These are phyloP conservation scores for Metahyphopichia silvanorum DNA, from an alignment of 805 yeast genomes.

Conservation along the genomic window DNA sequence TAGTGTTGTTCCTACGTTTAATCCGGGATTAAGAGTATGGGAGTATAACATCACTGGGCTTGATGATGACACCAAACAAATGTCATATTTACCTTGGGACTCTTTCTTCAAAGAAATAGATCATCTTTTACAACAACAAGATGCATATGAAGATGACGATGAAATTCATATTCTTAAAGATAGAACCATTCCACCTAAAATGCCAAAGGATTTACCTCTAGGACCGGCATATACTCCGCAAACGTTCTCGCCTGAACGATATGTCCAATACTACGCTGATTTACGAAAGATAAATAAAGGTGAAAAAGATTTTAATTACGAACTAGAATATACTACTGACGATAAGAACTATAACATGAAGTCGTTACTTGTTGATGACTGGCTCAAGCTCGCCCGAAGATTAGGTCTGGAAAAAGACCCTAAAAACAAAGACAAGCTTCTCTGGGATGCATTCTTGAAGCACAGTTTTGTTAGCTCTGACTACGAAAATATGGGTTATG, in stretches of 20 bases:
- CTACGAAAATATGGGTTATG: slow-evolving; percentile 52
- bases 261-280: slow-evolving; percentile 74
- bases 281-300: slow-evolving; percentile 46
- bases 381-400: slow-evolving; percentile 54
- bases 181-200: slow-evolving; percentile 53
- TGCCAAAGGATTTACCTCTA: slow-evolving; percentile 49
- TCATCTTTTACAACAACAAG: slow-evolving; percentile 20
- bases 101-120: slow-evolving; percentile 52
- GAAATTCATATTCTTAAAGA: slow-evolving; percentile 14
- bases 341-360: slow-evolving; percentile 54
- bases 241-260: slow-evolving; percentile 67
- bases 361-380: slow-evolving; percentile 56
- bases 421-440: slow-evolving; percentile 7
- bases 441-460: slow-evolving; percentile 55
- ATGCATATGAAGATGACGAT: slow-evolving; percentile 22
- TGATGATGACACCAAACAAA: slow-evolving; percentile 13
- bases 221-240: slow-evolving; percentile 82
- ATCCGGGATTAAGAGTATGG: slow-evolving; percentile 82
- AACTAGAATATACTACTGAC: slow-evolving; percentile 68
- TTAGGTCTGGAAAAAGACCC: slow-evolving; percentile 35
- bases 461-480: slow-evolving; percentile 65
- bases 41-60: slow-evolving; percentile 73
- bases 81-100: slow-evolving; percentile 51
- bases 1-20: slow-evolving; percentile 80
- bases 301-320: slow-evolving; percentile 48